phyloP scores from a whole-genome alignment of 768 basidiomycete genomes.

The Naematelia aurantialba region DNA sequence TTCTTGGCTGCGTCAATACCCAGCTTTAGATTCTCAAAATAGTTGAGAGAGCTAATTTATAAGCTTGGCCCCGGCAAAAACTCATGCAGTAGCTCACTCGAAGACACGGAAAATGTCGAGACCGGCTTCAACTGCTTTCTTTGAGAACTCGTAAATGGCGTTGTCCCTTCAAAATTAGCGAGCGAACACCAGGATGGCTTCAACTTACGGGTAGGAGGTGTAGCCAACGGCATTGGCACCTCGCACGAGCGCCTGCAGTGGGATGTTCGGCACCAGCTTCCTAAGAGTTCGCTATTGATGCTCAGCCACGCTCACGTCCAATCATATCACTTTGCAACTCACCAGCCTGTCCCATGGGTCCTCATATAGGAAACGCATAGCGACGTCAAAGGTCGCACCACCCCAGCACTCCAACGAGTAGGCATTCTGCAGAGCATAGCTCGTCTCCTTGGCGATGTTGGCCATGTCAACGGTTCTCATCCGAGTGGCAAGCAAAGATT shows the following conservation, averaged over 20 bases:
- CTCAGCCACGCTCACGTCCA: not conserved
- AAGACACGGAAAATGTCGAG: constrained; percentile 99
- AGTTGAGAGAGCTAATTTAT: constrained; percentile 70
- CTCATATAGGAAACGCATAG: constrained; percentile 99
- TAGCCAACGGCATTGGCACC: constrained; percentile 99
- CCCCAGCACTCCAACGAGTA: constrained; percentile 99
- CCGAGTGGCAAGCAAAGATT: constrained; percentile 93
- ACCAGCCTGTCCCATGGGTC: constrained; percentile 94
- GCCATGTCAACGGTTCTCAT: constrained; percentile 94
- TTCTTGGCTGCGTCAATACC: constrained; percentile 99
- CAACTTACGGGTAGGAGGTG: constrained; percentile 58
- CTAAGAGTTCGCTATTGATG: constrained; percentile 65
- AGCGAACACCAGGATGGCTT: not conserved
- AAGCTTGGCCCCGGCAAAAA: not conserved
- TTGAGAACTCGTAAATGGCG: constrained; percentile 98
- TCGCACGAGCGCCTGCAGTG: constrained; percentile 94
- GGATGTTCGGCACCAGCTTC: constrained; percentile 96
- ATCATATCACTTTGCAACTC: not conserved
- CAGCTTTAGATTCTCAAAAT: constrained; percentile 96
- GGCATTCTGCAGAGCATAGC: constrained; percentile 87
- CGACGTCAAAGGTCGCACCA: constrained; percentile 96
- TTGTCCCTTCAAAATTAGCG: constrained; percentile 76
- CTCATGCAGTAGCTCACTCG: constrained; percentile 53
- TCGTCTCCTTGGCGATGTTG: constrained; percentile 97
- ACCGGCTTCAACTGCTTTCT: constrained; percentile 99